Evolutionary conservation across 768 basidiomycete genomes (phyloP).

Genomic region (Amanita inopinata): DNA sequence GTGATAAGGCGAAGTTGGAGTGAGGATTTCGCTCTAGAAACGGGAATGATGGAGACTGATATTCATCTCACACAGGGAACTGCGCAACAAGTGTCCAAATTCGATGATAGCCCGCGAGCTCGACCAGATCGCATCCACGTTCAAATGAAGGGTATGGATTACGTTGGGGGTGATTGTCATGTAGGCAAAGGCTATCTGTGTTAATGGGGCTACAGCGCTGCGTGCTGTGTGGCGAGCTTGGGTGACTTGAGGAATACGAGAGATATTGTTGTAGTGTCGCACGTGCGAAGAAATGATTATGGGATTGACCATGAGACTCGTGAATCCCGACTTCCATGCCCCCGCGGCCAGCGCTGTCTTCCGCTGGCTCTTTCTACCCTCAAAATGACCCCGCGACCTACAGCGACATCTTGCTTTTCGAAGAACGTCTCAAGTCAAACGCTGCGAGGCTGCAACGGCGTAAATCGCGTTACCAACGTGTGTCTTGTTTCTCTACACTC

Average conservation of each 20-base stretch:
- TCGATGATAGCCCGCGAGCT: conserved; percentile 73
- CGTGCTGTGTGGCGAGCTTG: too few species aligned
- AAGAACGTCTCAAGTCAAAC: conserved; percentile 93
- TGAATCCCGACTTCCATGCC: conserved; percentile 15
- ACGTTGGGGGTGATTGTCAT: background rate
- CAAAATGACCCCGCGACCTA: conserved; percentile 73
- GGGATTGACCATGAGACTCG: background rate
- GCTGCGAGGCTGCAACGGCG: conserved; percentile 71
- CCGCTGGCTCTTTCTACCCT: conserved; percentile 34
- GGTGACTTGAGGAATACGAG: background rate
- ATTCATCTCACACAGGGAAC: conserved; percentile 35
- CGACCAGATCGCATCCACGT: conserved; percentile 49
- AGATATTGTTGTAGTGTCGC: background rate
- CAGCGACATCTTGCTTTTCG: conserved; percentile 83
- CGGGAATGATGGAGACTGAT: conserved; percentile 2
- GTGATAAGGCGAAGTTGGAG: conserved; percentile 80
- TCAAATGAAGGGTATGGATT: conserved; percentile 44
- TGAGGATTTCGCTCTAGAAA: conserved; percentile 30
- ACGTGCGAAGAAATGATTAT: conserved; percentile 5
- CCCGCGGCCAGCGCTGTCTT: conserved; percentile 27
- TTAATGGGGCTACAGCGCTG: too few species aligned
- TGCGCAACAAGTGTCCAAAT: conserved; percentile 71
- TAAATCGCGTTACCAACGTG: conserved; percentile 78
- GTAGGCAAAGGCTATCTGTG: background rate
- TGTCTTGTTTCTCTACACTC: conserved; percentile 18